Evolutionary conservation across 345 rosid species (phyloP), one percentile per base, ranked within the genome.

Genomic region (Limnanthes douglasii): DNA sequence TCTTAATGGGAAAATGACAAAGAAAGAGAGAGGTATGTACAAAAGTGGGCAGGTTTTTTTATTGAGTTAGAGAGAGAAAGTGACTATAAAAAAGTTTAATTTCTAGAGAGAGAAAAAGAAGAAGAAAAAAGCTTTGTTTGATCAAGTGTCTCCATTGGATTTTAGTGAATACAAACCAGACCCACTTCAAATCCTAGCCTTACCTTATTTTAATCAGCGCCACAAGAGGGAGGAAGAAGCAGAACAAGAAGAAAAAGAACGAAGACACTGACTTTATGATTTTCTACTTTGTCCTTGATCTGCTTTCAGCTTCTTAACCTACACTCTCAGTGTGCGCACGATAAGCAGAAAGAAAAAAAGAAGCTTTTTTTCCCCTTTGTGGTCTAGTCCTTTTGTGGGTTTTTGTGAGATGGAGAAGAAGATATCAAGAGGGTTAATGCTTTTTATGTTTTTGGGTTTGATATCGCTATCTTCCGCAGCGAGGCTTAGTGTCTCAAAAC

Each of bases 401-500:
- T 31, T 18, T 36, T 23, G 8, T 6, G 41, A 28, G 33, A 27
- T 10, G 34, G 45, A 14, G 40, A 62, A 34, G 58, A 8, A 49
- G 43, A 7, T 44, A 8, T 46, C 24, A 35, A 52, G 34, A 55
- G 54, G 58, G 31, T 45, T 51, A 9, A 28, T 61, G 51, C 18
- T 65, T 36, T 57, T 65, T 23, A 65, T 64, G 37, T 35, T 80
- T 0, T 57, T 51, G 59, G 57, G 70, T 25, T 24, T 73, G 50
- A 28, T 62, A 43, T 64, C 72, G 6, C 37, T 61, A 13, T 50
- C 71, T 12, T 64, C n/a, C 38, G 86, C 73, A 8, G 66, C 93
- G 6, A 73, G 98, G 54, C 36, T 77, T 12, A 46, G 75, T 18
- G 72, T 45, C 6, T 65, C 79, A 18, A 77, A 61, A 61, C 94